Conservation (phyloP, 2,329 filamentous ascomycete species). For the Trichoderma atroviride region DNA sequence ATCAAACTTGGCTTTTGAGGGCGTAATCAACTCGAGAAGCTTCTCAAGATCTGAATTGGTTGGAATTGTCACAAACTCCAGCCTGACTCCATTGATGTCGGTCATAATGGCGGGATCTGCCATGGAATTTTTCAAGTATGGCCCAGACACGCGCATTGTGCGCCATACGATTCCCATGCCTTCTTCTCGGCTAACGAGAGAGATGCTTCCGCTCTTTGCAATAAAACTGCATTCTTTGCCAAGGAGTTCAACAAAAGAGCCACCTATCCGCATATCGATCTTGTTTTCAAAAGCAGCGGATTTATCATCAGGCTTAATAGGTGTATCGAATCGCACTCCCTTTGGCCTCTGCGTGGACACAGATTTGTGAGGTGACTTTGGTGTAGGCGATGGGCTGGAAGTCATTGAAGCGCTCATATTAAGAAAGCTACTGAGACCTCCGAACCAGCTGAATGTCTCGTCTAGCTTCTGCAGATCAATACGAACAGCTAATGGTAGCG, state of each 20-base stretch:
- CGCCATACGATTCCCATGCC: constrained; percentile 74
- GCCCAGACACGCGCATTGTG: constrained; percentile 74
- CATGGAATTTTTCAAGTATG: constrained; percentile 57
- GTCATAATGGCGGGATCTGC: constrained; percentile 63
- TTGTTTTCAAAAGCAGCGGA: constrained; percentile 61
- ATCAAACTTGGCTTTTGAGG: constrained; percentile 85
- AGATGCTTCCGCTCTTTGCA: constrained; percentile 78
- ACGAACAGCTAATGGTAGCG: constrained; percentile 73
- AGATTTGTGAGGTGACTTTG: constrained; percentile 39
- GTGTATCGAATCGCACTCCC: constrained; percentile 62
- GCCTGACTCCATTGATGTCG: constrained; percentile 65
- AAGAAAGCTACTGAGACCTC: constrained; percentile 86
- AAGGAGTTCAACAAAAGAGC: constrained; percentile 73
- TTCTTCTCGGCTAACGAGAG: constrained; percentile 74
- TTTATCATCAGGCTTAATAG: constrained; percentile 52
- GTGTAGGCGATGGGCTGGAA: constrained; percentile 63
- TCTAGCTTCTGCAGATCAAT: constrained; percentile 81
- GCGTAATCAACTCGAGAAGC: constrained; percentile 83
- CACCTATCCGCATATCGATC: constrained; percentile 74
- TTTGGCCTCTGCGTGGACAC: constrained; percentile 50
- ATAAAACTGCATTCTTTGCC: constrained; percentile 76
- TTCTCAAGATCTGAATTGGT: constrained; percentile 79
- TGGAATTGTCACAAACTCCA: constrained; percentile 74
- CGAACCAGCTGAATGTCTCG: constrained; percentile 85
- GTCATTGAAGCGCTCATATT: constrained; percentile 85